Conservation (phyloP, 129 eudicot genomes). For the Centella asiatica region DNA sequence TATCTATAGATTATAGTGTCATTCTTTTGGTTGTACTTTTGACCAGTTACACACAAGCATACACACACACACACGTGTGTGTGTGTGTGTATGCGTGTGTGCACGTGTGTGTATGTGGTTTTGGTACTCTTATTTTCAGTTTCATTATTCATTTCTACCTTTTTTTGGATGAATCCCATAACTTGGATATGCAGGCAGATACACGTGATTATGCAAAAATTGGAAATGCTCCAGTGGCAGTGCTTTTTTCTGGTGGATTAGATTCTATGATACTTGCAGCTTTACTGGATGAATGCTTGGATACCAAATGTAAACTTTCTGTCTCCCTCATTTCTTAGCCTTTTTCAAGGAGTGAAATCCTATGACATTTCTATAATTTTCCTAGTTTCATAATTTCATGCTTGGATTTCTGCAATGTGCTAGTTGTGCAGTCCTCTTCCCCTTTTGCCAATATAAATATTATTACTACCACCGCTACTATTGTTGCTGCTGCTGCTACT, state of each 20-base stretch:
- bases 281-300: conserved; percentile 72
- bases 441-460: too few relatives aligned
- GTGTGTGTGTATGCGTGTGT: too few relatives aligned
- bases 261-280: conserved; percentile 98
- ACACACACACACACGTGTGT: too few relatives aligned
- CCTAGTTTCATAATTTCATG: neutral
- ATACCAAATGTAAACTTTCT: conserved; percentile 59
- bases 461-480: too few relatives aligned
- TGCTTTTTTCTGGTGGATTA: conserved; percentile 94
- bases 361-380: neutral
- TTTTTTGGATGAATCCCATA: neutral
- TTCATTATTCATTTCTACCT: conserved; percentile 1
- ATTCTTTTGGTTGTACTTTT: too few relatives aligned
- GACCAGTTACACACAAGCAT: too few relatives aligned
- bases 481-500: conserved; percentile 1
- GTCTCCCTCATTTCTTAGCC: neutral
- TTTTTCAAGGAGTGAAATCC: neutral
- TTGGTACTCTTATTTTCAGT: neutral
- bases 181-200: conserved; percentile 31
- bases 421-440: neutral
- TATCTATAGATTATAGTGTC: too few relatives aligned
- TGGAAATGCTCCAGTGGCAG: conserved; percentile 66
- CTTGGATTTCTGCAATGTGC: neutral
- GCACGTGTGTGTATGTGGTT: too few relatives aligned
- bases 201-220: conserved; percentile 7